Evolutionary conservation across 805 yeast species (phyloP), one percentile per base, ranked within the genome.

Genomic region (Yarrowia sp.): DNA sequence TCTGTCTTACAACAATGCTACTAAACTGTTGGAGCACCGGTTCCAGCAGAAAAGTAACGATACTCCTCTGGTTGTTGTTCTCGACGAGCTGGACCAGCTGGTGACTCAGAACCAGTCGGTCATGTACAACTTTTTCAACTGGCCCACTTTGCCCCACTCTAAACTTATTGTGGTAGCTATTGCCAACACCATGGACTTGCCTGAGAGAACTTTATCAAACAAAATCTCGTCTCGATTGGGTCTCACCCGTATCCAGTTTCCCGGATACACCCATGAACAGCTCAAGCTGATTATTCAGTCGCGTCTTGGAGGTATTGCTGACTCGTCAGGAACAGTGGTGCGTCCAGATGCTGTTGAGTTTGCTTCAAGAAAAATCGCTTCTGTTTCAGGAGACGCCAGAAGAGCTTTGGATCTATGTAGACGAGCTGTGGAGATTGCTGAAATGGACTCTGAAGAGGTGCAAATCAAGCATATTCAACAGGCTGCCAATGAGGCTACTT

Each of bases 381-480:
- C 95, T 76, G 98, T 95, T 2, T 89, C 96, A 73, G 99, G 99
- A 66, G 99, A 95, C 79, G 99, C 98, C 0, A 81, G 99, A 71
- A 80, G 98, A 66, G 98, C 97, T 0, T 78, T 95, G 65, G 88
- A 88, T 65, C 89, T 95, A 28, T 89, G 97, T 72, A 82, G 92
- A 42, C 79, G 98, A 65, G 97, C 98, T 0, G 88, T 92, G 8
- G 97, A 91, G 72, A 80, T 92, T 35, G 96, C 97, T 0, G 96
- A 90, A 71, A 71, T 76, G 38, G 89, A 86, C 18, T 66, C 35
- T 17, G 57, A 48, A 9, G 77, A 83, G 4, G 92, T 92, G 7
- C 84, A 84, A 36, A 89, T 91, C 18, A 78, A 80, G 10, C 96
- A 92, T 74, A 85, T 93, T 17, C 84, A 88, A 74, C 83, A 81